A percentile compares a stretch with the other conserved stretches of the same genome.
These are phyloP conservation scores for Silene uniflora DNA, from an alignment of 148 eudicot genomes.

Conservation along the genomic window DNA sequence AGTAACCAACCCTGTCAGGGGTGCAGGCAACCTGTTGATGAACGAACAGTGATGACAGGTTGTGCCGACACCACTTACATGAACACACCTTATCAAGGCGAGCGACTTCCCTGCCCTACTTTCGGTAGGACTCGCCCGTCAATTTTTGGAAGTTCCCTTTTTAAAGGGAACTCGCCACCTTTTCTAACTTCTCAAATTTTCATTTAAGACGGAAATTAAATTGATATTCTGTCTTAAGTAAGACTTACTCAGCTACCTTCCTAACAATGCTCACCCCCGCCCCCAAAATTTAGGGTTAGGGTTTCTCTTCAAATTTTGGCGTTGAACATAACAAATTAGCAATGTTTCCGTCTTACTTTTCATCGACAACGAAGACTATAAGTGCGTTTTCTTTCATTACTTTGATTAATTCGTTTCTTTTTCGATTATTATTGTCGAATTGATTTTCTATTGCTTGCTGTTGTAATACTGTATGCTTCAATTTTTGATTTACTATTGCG, in stretches of 20 bases:
- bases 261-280: too few relatives aligned
- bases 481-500: too few relatives aligned
- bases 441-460: too few relatives aligned
- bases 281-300: slow-evolving; percentile 8
- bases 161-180: slow-evolving; percentile 14
- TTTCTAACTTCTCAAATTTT: not conserved
- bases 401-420: not conserved
- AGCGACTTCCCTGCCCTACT: slow-evolving; percentile 24
- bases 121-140: slow-evolving; percentile 31
- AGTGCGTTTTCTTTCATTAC: slow-evolving; percentile 31
- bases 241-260: too few relatives aligned
- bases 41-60: slow-evolving; percentile 37
- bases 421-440: not conserved
- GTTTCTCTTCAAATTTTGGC: not conserved
- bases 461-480: too few relatives aligned
- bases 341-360: slow-evolving; percentile 20
- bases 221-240: too few relatives aligned
- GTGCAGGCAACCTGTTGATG: slow-evolving; percentile 46
- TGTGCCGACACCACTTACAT: slow-evolving; percentile 38
- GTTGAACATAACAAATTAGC: not conserved
- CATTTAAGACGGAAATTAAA: too few relatives aligned
- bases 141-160: slow-evolving; percentile 39
- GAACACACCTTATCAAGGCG: slow-evolving; percentile 36
- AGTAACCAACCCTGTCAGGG: slow-evolving; percentile 39
- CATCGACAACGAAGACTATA: slow-evolving; percentile 79